Base-by-base conservation (phyloP, 2,329 filamentous ascomycete species). In the Verticillium dahliae region DNA sequence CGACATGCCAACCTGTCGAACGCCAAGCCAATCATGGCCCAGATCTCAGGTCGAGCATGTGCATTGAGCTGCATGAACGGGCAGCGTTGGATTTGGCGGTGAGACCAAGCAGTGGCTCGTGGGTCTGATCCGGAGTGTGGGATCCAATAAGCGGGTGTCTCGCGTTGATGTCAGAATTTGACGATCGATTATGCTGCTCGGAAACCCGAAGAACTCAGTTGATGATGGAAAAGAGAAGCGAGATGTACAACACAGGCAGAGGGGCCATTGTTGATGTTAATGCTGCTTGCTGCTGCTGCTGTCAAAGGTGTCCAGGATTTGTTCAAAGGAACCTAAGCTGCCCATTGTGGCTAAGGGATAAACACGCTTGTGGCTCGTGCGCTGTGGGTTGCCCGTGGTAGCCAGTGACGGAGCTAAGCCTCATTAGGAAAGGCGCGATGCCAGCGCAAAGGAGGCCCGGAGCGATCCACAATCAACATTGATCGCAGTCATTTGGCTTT, bases 391-490 rank as follows among this genome's bases (percentile, higher is more conserved):
- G 64, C 64, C 63, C 62, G 62, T 65, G 61, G 64, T 64, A 63
- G 61, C 62, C 64, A n/a, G 11, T 18, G 10, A n/a, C 6, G 2
- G 11, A n/a, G n/a, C 61, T 54, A 54, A 27, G 0, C 64, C 61
- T 4, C 1, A 59, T 45, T 5, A 1, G 54, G 63, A 2, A 60
- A 59, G 38, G 62, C 59, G 62, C 45, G n/a, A 58, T 65, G 62
- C 64, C 62, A 63, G 59, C 59, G 61, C 62, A 64, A 50, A 61
- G 63, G 62, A 61, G 62, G 62, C 18, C 62, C 63, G 63, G 63
- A 58, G 62, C 50, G 58, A 62, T 60, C 64, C 64, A 65, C 61
- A 65, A 65, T 65, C 63, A 65, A 65, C 63, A 65, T 64, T 63
- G 61, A 54, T 52, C 56, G 62, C 60, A 59, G 61, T 62, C 63